These are phyloP conservation scores for Diaporthe nobilis DNA, from an alignment of 2,329 filamentous ascomycete species.

Conservation along the genomic window DNA sequence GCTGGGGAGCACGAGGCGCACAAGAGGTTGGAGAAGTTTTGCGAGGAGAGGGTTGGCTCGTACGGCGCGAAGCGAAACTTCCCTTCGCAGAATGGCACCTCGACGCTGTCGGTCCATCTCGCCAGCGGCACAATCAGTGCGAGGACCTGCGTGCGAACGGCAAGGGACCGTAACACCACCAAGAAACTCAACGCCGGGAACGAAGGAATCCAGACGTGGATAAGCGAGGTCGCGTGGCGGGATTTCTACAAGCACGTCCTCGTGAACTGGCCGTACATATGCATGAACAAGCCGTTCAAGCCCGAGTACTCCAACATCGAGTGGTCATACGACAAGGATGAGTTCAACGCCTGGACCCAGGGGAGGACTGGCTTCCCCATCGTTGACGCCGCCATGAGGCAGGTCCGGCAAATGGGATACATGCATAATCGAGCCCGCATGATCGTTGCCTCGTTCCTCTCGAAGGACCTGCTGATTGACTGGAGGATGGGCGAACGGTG, in stretches of 20 bases:
- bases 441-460: conserved; percentile 85
- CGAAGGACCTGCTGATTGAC: conserved; percentile 85
- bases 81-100: conserved; percentile 74
- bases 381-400: conserved; percentile 89
- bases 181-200: conserved; percentile 77
- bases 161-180: conserved; percentile 73
- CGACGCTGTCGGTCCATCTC: conserved; percentile 79
- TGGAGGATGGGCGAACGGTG: conserved; percentile 86
- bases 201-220: conserved; percentile 79
- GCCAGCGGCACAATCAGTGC: conserved; percentile 75
- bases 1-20: conserved; percentile 81
- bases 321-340: conserved; percentile 81
- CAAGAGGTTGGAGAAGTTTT: conserved; percentile 75
- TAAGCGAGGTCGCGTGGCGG: conserved; percentile 87
- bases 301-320: conserved; percentile 85
- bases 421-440: conserved; percentile 92
- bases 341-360: conserved; percentile 81
- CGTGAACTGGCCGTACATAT: conserved; percentile 87
- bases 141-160: conserved; percentile 73
- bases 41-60: conserved; percentile 71
- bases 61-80: conserved; percentile 79
- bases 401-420: conserved; percentile 76
- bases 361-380: conserved; percentile 86
- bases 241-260: conserved; percentile 92
- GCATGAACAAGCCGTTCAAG: conserved; percentile 79